Conservation (phyloP, 306 rosid genomes). For the Sindora glabra region DNA sequence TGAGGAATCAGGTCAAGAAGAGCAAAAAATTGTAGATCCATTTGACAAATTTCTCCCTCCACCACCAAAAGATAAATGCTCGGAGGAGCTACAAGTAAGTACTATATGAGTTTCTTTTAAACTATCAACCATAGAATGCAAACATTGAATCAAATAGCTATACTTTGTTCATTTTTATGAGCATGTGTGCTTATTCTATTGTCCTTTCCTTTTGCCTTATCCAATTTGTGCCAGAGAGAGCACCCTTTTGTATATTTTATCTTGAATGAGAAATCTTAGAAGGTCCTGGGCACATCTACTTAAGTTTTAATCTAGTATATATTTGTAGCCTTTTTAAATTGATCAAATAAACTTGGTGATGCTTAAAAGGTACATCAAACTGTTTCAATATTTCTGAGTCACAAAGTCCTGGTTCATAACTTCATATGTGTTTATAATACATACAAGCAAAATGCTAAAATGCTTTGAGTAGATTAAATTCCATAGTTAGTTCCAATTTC, state of each 20-base stretch:
- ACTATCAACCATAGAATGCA: neutral
- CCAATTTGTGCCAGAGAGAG: neutral
- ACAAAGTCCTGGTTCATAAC: too few relatives aligned
- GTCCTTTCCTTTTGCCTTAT: neutral
- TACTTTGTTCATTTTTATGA: neutral
- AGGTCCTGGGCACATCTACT: neutral
- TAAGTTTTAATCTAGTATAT: too few relatives aligned
- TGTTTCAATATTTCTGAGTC: too few relatives aligned
- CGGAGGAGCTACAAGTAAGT: conserved; percentile 80
- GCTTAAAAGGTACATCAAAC: too few relatives aligned
- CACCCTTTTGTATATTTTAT: too few relatives aligned
- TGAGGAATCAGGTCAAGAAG: conserved; percentile 40
- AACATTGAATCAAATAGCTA: neutral
- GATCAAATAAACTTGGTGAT: too few relatives aligned
- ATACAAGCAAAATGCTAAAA: neutral
- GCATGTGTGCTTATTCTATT: neutral
- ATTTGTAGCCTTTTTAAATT: too few relatives aligned
- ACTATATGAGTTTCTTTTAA: conserved; percentile 4
- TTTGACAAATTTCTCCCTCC: conserved; percentile 75
- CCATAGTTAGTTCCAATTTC: neutral
- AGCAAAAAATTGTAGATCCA: conserved; percentile 35
- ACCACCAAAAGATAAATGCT: conserved; percentile 65
- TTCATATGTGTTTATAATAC: too few relatives aligned
- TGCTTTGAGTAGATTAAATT: neutral
- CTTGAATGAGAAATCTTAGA: neutral